These are phyloP conservation scores for Kodamaea leandrae DNA, from an alignment of 805 yeast species.

Conservation along the genomic window DNA sequence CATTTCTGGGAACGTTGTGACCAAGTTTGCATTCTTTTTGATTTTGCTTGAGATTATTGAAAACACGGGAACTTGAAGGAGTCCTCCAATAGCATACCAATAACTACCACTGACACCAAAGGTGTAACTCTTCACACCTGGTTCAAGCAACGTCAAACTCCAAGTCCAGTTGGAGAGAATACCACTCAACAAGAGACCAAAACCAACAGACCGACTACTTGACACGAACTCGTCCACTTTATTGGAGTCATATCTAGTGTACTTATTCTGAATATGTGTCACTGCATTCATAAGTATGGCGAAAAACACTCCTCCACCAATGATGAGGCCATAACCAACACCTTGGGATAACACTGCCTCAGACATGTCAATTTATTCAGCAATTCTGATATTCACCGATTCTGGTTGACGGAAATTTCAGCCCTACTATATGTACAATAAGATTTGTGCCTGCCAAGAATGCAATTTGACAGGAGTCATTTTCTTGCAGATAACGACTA, in stretches of 20 bases:
- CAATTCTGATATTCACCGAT: too few species aligned
- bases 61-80: slow-evolving; percentile 31
- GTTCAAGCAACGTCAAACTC: slow-evolving; percentile 24
- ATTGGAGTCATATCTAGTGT: slow-evolving; percentile 13
- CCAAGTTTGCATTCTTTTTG: slow-evolving; percentile 32
- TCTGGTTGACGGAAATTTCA: too few species aligned
- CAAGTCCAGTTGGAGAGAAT: slow-evolving; percentile 29
- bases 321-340: slow-evolving; percentile 17
- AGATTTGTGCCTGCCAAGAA: too few species aligned
- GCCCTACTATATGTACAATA: too few species aligned
- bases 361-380: background rate
- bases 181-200: slow-evolving; percentile 19
- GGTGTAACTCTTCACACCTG: slow-evolving; percentile 21
- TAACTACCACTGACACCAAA: slow-evolving; percentile 24
- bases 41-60: slow-evolving; percentile 31
- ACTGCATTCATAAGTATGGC: slow-evolving; percentile 16
- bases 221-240: slow-evolving; percentile 19
- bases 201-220: slow-evolving; percentile 17
- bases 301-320: slow-evolving; percentile 19
- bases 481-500: too few species aligned
- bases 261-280: slow-evolving; percentile 16
- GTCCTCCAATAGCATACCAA: slow-evolving; percentile 25
- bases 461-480: too few species aligned
- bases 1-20: slow-evolving; percentile 30
- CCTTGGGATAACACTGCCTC: slow-evolving; percentile 15